These are phyloP conservation scores for Boletus huronensis DNA, from an alignment of 768 basidiomycete genomes.

Conservation along the genomic window DNA sequence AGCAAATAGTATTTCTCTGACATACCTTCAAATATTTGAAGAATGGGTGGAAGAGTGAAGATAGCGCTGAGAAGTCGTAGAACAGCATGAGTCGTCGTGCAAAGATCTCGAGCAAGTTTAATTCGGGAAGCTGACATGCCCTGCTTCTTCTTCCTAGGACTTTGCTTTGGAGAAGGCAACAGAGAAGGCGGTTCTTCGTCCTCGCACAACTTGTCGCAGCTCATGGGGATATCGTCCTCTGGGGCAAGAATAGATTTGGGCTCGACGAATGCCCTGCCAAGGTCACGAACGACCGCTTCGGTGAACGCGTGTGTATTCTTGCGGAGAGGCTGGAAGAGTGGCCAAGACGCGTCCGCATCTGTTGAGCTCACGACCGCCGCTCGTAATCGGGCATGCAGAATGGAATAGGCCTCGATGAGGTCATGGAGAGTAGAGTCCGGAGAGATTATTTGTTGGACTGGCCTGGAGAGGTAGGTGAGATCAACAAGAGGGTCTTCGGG, in stretches of 20 bases:
- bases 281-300: conserved; percentile 61
- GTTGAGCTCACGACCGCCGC: conserved; percentile 38
- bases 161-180: conserved; percentile 68
- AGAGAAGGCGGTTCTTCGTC: conserved; percentile 30
- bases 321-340: conserved; percentile 68
- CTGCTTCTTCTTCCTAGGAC: conserved; percentile 51
- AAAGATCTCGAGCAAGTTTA: conserved; percentile 76
- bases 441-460: conserved; percentile 58
- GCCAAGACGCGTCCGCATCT: conserved; percentile 61
- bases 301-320: conserved; percentile 51
- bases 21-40: conserved; percentile 60
- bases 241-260: conserved; percentile 34
- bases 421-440: conserved; percentile 46
- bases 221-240: conserved; percentile 24
- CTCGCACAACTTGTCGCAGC: conserved; percentile 21
- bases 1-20: conserved; percentile 6
- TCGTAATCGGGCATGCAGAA: conserved; percentile 64
- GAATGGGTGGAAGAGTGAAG: conserved; percentile 58
- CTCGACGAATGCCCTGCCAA: conserved; percentile 61
- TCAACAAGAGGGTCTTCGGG: conserved; percentile 65
- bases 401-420: conserved; percentile 70
- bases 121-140: conserved; percentile 78
- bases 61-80: conserved; percentile 61
- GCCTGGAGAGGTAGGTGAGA: conserved; percentile 59
- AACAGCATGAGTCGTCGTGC: conserved; percentile 66